Evolutionary conservation across 1,284 basidiomycete genomes (phyloP).

Genomic region (Leccinum glutinopallens): DNA sequence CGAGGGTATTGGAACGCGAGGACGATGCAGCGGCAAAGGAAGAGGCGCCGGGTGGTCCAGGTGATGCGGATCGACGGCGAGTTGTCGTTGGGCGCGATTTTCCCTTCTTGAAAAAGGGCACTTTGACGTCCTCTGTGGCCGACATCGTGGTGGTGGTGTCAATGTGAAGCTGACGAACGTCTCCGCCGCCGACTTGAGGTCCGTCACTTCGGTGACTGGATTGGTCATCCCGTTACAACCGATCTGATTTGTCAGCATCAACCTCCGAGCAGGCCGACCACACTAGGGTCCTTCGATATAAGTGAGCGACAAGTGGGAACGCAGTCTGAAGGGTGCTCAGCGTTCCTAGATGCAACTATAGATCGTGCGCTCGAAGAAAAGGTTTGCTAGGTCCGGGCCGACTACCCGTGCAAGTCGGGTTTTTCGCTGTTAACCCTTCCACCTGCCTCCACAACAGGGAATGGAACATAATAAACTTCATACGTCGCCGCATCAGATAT

Average conservation of each 20-base stretch:
- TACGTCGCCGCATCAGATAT: neutral
- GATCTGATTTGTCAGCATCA: slow-evolving; percentile 16
- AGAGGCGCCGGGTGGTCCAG: slow-evolving; percentile 24
- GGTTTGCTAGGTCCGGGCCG: neutral
- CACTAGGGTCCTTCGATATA: neutral
- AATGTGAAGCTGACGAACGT: neutral
- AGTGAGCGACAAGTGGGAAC: neutral
- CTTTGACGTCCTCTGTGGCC: slow-evolving; percentile 47
- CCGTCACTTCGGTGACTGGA: neutral
- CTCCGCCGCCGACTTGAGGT: neutral
- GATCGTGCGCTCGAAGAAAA: neutral
- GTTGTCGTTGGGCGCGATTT: slow-evolving; percentile 71
- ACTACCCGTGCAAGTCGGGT: neutral
- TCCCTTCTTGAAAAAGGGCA: slow-evolving; percentile 88
- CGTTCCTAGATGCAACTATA: slow-evolving; percentile 1
- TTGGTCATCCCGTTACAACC: slow-evolving; percentile 26
- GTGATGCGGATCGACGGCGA: slow-evolving; percentile 64
- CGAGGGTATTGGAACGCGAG: slow-evolving; percentile 35
- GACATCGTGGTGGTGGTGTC: slow-evolving; percentile 38
- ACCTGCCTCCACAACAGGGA: neutral
- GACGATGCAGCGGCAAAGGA: slow-evolving; percentile 29
- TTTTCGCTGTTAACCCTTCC: neutral
- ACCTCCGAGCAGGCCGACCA: neutral
- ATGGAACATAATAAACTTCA: slow-evolving; percentile 3
- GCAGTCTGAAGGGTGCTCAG: neutral